These are phyloP conservation scores for Irpex sp. DNA, from an alignment of 1,284 basidiomycete species.

Conservation along the genomic window DNA sequence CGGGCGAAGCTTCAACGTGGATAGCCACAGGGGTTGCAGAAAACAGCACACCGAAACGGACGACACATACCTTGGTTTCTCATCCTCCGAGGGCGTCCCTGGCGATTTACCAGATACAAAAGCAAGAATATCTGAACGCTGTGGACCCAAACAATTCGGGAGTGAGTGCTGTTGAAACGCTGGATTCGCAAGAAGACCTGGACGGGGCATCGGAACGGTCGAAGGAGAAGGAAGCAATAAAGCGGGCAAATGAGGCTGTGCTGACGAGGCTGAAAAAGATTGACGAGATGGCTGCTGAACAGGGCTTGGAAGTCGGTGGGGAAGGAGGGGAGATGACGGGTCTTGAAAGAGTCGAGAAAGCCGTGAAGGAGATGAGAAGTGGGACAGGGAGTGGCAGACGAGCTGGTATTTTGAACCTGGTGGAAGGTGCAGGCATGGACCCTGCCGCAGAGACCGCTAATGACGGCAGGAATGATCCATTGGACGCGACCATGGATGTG, in stretches of 20 bases:
- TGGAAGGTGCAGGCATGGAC: constrained; percentile 37
- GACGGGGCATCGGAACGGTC: background rate
- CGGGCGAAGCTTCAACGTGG: background rate
- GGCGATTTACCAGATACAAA: constrained; percentile 35
- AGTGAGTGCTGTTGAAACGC: background rate
- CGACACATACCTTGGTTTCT: constrained; percentile 33
- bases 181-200: no score
- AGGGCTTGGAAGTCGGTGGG: constrained; percentile 35
- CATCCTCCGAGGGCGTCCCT: constrained; percentile 32
- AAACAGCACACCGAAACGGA: constrained; percentile 1
- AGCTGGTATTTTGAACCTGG: constrained; percentile 37
- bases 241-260: constrained; percentile 42
- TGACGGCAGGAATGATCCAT: background rate
- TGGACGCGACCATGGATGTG: background rate
- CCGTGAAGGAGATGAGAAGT: constrained; percentile 31
- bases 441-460: background rate
- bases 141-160: constrained; percentile 12
- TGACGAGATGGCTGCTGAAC: constrained; percentile 38
- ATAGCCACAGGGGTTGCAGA: background rate
- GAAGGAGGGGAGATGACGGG: constrained; percentile 41
- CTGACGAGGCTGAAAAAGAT: constrained; percentile 48
- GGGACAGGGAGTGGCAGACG: constrained; percentile 9
- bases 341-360: constrained; percentile 44
- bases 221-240: constrained; percentile 26
- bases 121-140: constrained; percentile 33